A percentile compares a stretch with the other conserved stretches of the same genome.
Evolutionary conservation across 169 alveolate species (phyloP).

Genomic region (Cryptosporidium parvum): DNA sequence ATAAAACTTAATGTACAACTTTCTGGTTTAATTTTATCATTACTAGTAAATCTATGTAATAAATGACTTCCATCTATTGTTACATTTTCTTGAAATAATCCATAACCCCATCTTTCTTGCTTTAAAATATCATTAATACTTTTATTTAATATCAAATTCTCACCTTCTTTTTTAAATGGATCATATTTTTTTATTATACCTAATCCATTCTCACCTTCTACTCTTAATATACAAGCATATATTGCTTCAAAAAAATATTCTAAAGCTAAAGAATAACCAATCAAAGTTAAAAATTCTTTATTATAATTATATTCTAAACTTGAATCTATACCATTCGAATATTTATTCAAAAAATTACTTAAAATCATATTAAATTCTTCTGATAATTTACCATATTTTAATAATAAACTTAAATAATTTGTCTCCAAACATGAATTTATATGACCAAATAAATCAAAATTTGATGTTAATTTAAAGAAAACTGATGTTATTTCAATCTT

Average conservation of each 20-base stretch:
- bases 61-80: too few relatives aligned
- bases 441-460: slow-evolving; percentile 15
- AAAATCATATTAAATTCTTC: background rate
- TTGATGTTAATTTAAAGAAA: background rate
- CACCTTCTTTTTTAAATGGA: background rate
- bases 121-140: background rate
- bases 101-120: background rate
- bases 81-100: background rate
- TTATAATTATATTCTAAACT: background rate
- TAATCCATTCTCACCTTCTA: background rate
- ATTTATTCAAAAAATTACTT: background rate
- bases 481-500: background rate
- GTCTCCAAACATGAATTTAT: background rate
- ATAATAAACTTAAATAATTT: background rate
- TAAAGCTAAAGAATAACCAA: background rate
- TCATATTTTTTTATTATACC: background rate
- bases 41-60: too few relatives aligned
- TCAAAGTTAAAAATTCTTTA: background rate
- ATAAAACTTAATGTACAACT: background rate
- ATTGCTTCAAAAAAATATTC: background rate
- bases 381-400: background rate
- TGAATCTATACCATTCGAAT: background rate
- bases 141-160: too few relatives aligned
- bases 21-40: background rate
- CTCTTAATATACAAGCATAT: slow-evolving; percentile 15